Evolutionary conservation across 768 basidiomycete species (phyloP).

Genomic region (Lyophyllum decastes): DNA sequence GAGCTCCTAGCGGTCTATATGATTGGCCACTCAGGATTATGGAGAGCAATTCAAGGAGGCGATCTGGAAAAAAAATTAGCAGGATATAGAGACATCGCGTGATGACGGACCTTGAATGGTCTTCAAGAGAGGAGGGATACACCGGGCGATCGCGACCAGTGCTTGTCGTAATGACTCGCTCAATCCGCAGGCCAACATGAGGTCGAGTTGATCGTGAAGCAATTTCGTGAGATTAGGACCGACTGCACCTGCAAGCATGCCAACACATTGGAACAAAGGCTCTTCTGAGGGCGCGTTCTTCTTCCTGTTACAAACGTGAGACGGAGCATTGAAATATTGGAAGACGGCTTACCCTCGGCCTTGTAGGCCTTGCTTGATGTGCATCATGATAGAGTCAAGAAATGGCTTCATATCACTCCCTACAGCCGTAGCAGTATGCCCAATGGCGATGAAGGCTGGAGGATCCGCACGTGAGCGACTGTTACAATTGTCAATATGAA

Average conservation of each 20-base stretch:
- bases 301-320: slow-evolving; percentile 41
- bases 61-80: slow-evolving; percentile 53
- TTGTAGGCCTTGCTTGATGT: slow-evolving; percentile 88
- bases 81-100: not conserved
- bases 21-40: slow-evolving; percentile 78
- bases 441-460: slow-evolving; percentile 92
- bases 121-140: slow-evolving; percentile 87
- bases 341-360: slow-evolving; percentile 67
- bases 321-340: not conserved
- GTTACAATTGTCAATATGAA: not conserved
- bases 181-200: slow-evolving; percentile 94
- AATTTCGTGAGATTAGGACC: slow-evolving; percentile 95
- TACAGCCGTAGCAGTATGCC: slow-evolving; percentile 90
- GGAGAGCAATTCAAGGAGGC: slow-evolving; percentile 85
- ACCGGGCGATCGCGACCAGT: slow-evolving; percentile 77
- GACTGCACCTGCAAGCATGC: slow-evolving; percentile 93
- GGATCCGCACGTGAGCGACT: slow-evolving; percentile 13
- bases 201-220: slow-evolving; percentile 93
- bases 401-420: slow-evolving; percentile 96
- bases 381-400: slow-evolving; percentile 85
- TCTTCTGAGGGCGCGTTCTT: slow-evolving; percentile 94
- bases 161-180: slow-evolving; percentile 88
- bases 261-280: slow-evolving; percentile 96
- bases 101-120: slow-evolving; percentile 79
- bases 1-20: slow-evolving; percentile 89